Evolutionary conservation across 2,329 filamentous ascomycete genomes (phyloP), one percentile per base, ranked within the genome.

Genomic region (Kalaharituber pfeilii): DNA sequence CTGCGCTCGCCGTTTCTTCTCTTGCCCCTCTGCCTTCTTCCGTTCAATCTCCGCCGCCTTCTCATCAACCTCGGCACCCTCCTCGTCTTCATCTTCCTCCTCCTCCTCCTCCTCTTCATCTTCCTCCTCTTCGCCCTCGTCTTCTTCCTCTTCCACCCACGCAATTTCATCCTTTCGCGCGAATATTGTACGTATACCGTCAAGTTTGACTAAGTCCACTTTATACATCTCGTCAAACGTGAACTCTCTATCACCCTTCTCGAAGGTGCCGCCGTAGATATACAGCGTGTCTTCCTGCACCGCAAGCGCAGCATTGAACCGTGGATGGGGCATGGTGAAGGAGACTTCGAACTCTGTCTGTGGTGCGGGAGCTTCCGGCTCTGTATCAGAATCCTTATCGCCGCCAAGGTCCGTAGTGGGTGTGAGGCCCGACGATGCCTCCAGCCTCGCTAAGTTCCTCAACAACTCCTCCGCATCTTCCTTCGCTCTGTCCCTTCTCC

Each of bases 171-270:
- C 80, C 62, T 93, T 84, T 52, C 86, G 76, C 66, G 75, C 84
- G 71, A 89, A 96, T 49, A 96, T 78, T 69, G 95, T 84, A 66
- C 87, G 89, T 60, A 91, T 89, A 2, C 91, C 91, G 62, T 96
- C 87, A 57, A 98, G 75, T 68, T 94, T 95, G 56, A 83, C 88
- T n/a, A 98, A 73, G 64, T 98, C 87, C 56, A 96, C 80, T 1
- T 86, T 82, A 69, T 93, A 93, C 68, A 98, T 74, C 64, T 98
- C 91, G 62, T 95, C 88, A 68, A 96, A 94, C 0, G 88, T 96
- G 64, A 84, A 94, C 68, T 98, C 91, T 22, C 86, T 78, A 64
- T 98, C 91, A 18, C 86, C 89, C 66, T 94, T 91, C 66, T 98
- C 91, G 64, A 84, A 95, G 0, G 89, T 98, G 18, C 91, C 91